Conservation (phyloP, 2,329 filamentous ascomycete genomes). For the Calonectria pteridis region DNA sequence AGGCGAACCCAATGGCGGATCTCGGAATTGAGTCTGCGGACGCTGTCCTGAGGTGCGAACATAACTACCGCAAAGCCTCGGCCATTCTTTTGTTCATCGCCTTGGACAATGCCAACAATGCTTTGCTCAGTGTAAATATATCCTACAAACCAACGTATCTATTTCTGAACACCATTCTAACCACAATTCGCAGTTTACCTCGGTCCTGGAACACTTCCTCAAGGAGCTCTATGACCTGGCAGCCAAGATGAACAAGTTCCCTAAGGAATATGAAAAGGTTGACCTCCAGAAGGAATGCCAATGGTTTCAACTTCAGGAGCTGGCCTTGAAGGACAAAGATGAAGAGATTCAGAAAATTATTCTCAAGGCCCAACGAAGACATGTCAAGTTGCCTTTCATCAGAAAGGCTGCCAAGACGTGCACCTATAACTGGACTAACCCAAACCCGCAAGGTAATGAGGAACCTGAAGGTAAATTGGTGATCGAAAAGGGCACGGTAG, state of each 20-base stretch:
- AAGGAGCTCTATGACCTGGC: not conserved
- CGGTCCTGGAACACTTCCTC: conserved; percentile 24
- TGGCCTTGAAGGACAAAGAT: not conserved
- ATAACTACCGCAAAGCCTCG: conserved; percentile 21
- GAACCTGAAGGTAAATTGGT: not conserved
- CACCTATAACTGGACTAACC: not conserved
- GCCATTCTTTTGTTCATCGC: conserved; percentile 33
- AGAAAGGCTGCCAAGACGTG: conserved; percentile 14
- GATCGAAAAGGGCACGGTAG: conserved; percentile 10
- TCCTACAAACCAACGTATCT: not conserved
- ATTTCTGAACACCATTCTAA: not conserved
- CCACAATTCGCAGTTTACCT: conserved; percentile 25
- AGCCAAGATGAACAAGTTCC: not conserved
- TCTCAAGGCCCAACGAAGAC: conserved; percentile 20
- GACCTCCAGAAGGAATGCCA: not conserved
- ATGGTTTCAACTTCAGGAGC: not conserved
- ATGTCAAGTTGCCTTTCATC: conserved; percentile 30
- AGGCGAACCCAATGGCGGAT: conserved; percentile 27
- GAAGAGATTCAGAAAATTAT: conserved; percentile 13
- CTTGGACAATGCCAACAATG: conserved; percentile 33
- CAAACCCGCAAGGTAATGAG: not conserved
- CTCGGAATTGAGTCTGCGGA: conserved; percentile 31
- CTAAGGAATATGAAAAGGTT: not conserved
- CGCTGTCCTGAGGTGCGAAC: conserved; percentile 24
- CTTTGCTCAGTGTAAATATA: conserved; percentile 28